Base-by-base conservation (phyloP, 108 stramenopile genomes). In the Skeletonema grethae region DNA sequence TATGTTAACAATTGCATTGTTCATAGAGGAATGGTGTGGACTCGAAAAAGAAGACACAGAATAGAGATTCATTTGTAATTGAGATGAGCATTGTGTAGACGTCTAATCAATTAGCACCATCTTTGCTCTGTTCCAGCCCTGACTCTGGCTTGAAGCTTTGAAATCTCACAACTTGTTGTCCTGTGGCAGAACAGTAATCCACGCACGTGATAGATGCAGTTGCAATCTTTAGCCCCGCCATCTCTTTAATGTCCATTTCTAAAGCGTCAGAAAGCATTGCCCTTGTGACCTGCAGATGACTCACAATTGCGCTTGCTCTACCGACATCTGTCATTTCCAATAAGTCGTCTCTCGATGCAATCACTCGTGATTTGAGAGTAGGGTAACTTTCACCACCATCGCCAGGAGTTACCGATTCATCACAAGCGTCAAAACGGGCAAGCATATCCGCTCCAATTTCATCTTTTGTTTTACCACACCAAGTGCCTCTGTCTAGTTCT, bases 271-370 rank as follows among this genome's bases (percentile, higher is more conserved):
- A 82, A 22, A 96, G 65, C 72, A 96, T 87, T 38, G 87, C 81
- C 32, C 95, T 76, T 10, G 95, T 96, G 45, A 96, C 95, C 69
- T 93, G 92, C 65, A 96, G 85, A 77, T 96, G 95, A 24, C 87
- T 87, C 6, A 96, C 92, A 45, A 96, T 70, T 13, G 82, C 85
- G 60, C 86, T 88, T 4, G 90, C 85, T 60, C 77, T 61, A 30
- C 91, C 92, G 32, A 69, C 60, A 48, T 86, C 65, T 13, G 89
- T 82, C 31, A 85, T 58, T 18, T 65, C 71, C 53, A 92, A 69
- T 22, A 89, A 84, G 57, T 82, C 73, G 67, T 88, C 85, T 25
- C 90, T 64, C 31, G 90, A 87, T 65, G 84, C 34, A 38, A 91
- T 41, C 15, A 92, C 94, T 9, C 94, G 82, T 6, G 65, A n/a